Base-by-base conservation (phyloP, 2,329 filamentous ascomycete genomes). In the Ceratocystis lukuohia region DNA sequence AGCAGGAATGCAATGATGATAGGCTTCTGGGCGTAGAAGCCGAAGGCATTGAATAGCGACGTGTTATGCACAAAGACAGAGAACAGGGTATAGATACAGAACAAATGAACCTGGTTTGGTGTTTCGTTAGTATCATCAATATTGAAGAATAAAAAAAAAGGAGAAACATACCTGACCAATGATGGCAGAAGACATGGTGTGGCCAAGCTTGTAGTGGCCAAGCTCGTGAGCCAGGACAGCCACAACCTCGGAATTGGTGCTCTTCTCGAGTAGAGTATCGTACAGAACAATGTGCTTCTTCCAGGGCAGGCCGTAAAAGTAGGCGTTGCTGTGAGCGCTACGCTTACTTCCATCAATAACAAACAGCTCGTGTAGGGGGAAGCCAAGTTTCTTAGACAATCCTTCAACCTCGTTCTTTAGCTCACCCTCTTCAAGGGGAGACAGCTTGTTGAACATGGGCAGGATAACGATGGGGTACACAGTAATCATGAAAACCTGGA, bases 231-330 rank as follows among this genome's bases (percentile, higher is more conserved):
- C 92, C 65, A 99, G 80, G 65, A 99, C 92, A 70, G 94, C 93
- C 68, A 96, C 90, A 50, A 99, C 92, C 77, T 99, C 94, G 73
- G 94, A 83, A 3, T 89, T 86, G 69, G 92, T 85, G 75, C 88
- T 94, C 84, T 97, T 96, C 77, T 96, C 93, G 69, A 99, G 91
- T 69, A 99, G 79, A 4, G 95, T 99, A 75, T 99, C 94, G 75
- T 96, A 99, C 74, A 99, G 95, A 73, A 99, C 94, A 79, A 99
- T 99, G 80, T 97, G 95, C 84, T 97, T 97, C 84, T 96, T 96
- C 92, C 93, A 99, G 53, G 94, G 94, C 66, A 99, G 84, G 68
- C 94, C 94, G 72, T 95, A 96, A 79, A 99, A 99, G 77, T 95
- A 94, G 44, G 90, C 90, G 74, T 95, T 95, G 76, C 88, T 91